Percentiles rank a stretch among this genome's conserved stretches.
Evolutionary conservation across 495 filamentous ascomycete species (phyloP).

Genomic region (Glonium stellatum): DNA sequence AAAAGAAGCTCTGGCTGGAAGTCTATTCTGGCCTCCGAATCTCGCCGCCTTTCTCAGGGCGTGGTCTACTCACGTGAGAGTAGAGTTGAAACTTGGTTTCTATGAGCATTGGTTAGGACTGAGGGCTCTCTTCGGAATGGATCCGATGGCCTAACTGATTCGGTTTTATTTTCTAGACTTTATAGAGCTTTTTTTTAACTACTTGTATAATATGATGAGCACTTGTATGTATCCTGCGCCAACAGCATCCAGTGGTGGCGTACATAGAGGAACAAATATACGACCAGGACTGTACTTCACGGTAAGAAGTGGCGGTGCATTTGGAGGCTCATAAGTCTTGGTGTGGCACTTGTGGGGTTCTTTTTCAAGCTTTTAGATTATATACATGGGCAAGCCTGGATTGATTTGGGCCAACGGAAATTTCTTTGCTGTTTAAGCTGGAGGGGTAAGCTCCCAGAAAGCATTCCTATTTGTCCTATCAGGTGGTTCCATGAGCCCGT

Average conservation of each 20-base stretch:
- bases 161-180: not conserved
- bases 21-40: constrained; percentile 49
- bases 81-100: constrained; percentile 55
- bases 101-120: constrained; percentile 56
- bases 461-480: too few species aligned
- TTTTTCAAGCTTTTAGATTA: not conserved
- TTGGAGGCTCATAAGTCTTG: not conserved
- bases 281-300: not conserved
- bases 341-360: not conserved
- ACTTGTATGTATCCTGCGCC: not conserved
- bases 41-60: constrained; percentile 50
- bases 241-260: not conserved
- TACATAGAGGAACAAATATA: not conserved
- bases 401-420: not conserved
- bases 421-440: not conserved
- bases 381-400: too few species aligned
- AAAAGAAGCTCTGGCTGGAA: constrained; percentile 63
- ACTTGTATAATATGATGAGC: not conserved
- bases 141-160: constrained; percentile 6
- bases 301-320: not conserved
- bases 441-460: too few species aligned
- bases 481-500: too few species aligned
- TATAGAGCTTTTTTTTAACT: not conserved
- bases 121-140: constrained; percentile 42
- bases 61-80: constrained; percentile 52